These are phyloP conservation scores for Phellinidium pouzarii DNA, from an alignment of 1,284 basidiomycete species.

Conservation along the genomic window DNA sequence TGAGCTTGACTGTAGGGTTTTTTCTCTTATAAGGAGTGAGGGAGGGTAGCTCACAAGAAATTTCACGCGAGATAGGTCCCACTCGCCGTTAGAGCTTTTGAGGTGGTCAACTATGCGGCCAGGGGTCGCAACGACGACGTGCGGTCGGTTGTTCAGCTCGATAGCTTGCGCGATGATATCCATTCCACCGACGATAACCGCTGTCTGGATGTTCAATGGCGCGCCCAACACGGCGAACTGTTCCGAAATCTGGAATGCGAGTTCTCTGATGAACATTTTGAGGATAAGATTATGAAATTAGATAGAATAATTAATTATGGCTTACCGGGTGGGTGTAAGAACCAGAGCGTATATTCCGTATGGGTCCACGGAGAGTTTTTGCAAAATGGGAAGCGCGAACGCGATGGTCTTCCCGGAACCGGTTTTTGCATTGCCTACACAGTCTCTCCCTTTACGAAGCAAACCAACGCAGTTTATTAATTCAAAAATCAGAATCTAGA, in stretches of 20 bases:
- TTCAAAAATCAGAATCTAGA: neutral
- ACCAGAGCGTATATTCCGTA: slow-evolving; percentile 93
- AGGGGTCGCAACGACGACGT: slow-evolving; percentile 94
- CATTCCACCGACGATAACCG: slow-evolving; percentile 95
- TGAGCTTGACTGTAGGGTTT: too few species aligned
- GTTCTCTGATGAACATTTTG: slow-evolving; percentile 53
- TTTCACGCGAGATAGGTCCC: slow-evolving; percentile 80
- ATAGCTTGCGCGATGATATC: slow-evolving; percentile 96
- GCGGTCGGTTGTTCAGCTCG: slow-evolving; percentile 81
- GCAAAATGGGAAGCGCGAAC: slow-evolving; percentile 92
- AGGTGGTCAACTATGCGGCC: slow-evolving; percentile 93
- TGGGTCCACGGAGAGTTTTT: slow-evolving; percentile 82
- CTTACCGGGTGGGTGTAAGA: slow-evolving; percentile 87
- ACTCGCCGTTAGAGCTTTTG: slow-evolving; percentile 71
- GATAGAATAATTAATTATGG: slow-evolving; percentile 6
- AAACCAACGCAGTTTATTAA: too few species aligned
- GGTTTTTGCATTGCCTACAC: slow-evolving; percentile 96
- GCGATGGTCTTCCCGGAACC: slow-evolving; percentile 98
- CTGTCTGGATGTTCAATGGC: slow-evolving; percentile 74
- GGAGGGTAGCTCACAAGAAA: slow-evolving; percentile 59
- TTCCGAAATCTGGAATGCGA: slow-evolving; percentile 95
- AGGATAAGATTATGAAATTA: neutral
- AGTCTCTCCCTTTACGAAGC: slow-evolving; percentile 66
- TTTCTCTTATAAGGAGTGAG: neutral
- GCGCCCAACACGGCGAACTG: slow-evolving; percentile 91